Conservation (phyloP, 2,329 filamentous ascomycete species). For the Sclerotiophoma versabilis region DNA sequence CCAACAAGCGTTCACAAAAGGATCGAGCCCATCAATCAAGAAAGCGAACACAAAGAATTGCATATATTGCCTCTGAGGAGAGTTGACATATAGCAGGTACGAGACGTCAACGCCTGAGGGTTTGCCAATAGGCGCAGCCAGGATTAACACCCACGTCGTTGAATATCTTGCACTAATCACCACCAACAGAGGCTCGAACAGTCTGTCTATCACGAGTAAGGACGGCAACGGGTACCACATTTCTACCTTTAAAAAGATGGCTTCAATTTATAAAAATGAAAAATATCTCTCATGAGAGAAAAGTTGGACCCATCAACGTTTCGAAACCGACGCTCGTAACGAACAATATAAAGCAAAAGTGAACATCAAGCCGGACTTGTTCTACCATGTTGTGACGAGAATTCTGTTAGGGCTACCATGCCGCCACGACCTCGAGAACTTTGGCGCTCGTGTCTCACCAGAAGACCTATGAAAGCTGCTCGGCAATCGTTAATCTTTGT, state of each 20-base stretch:
- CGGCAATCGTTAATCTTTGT: too few relatives aligned
- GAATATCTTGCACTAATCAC: too few relatives aligned
- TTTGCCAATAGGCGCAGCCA: neutral
- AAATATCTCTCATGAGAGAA: neutral
- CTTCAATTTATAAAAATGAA: neutral
- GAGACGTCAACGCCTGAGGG: neutral
- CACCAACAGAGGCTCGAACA: neutral
- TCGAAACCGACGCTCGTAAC: neutral
- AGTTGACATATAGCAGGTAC: neutral
- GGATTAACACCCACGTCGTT: neutral
- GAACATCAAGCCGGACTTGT: neutral
- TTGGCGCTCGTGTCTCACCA: neutral
- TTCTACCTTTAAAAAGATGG: too few relatives aligned
- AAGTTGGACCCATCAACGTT: neutral
- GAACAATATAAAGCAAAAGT: neutral
- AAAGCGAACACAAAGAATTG: too few relatives aligned
- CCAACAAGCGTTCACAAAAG: too few relatives aligned
- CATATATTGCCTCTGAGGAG: neutral
- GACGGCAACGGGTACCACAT: too few relatives aligned
- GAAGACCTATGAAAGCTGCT: neutral
- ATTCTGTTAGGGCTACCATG: neutral
- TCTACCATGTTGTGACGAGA: neutral
- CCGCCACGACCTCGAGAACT: neutral
- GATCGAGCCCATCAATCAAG: too few relatives aligned
- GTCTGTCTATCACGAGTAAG: neutral